phyloP scores from a whole-genome alignment of 352 stramenopile genomes.

The Phytophthora idaei region DNA sequence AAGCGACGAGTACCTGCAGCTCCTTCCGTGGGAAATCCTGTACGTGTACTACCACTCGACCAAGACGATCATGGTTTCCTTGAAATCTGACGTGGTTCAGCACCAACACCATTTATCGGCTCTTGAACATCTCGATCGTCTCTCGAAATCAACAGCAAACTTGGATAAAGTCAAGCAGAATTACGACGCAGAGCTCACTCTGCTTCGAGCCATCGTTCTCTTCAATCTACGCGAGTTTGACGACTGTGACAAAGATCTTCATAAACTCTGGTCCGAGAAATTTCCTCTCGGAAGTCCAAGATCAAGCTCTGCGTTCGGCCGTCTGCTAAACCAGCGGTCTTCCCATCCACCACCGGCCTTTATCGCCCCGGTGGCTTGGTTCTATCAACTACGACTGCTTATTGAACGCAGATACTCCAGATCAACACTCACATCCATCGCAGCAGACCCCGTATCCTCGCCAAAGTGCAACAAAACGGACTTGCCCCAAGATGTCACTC shows the following conservation, averaged over 20 bases:
- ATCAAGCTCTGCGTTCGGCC: constrained; percentile 11
- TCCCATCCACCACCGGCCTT: constrained; percentile 17
- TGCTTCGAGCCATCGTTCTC: constrained; percentile 42
- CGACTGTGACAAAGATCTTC: constrained; percentile 23
- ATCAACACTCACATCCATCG: constrained; percentile 8
- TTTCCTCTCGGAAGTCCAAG: constrained; percentile 12
- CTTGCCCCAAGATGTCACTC: background rate
- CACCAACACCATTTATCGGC: constrained; percentile 20
- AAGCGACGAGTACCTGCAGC: constrained; percentile 34
- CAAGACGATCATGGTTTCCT: constrained; percentile 5
- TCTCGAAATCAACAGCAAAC: constrained; percentile 5
- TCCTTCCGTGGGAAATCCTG: constrained; percentile 47
- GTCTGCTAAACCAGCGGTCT: constrained; percentile 11
- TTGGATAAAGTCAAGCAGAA: background rate
- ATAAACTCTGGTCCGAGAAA: constrained; percentile 35
- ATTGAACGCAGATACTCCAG: constrained; percentile 32
- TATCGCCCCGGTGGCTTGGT: constrained; percentile 40
- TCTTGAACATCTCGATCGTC: constrained; percentile 17
- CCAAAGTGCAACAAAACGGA: constrained; percentile 8
- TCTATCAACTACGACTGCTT: constrained; percentile 43
- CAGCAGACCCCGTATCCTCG: background rate
- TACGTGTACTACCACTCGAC: constrained; percentile 45
- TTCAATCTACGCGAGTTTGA: constrained; percentile 39
- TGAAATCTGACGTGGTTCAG: background rate
- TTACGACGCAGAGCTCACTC: constrained; percentile 32